Conservation (phyloP, 148 eudicot genomes). For the Drosera capensis region DNA sequence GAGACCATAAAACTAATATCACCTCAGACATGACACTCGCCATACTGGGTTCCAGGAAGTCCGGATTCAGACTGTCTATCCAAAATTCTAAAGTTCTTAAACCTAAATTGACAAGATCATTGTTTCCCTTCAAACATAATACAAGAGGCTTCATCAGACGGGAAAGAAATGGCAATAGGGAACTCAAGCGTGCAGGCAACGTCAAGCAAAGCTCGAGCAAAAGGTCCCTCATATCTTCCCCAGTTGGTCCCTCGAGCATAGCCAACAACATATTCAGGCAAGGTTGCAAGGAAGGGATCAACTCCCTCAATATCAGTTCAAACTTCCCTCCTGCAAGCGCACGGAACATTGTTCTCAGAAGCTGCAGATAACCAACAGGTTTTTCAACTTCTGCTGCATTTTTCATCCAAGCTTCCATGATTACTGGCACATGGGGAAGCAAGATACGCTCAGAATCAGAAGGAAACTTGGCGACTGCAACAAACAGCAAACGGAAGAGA, state of each 20-base stretch:
- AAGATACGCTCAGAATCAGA: slow-evolving; percentile 89
- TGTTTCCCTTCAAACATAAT: slow-evolving; percentile 72
- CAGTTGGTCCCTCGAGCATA: slow-evolving; percentile 94
- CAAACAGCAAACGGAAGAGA: slow-evolving; percentile 70
- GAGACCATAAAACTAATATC: slow-evolving; percentile 87
- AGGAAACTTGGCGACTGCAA: slow-evolving; percentile 75
- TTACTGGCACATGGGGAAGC: slow-evolving; percentile 87
- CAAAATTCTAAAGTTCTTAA: slow-evolving; percentile 92
- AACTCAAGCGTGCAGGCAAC: slow-evolving; percentile 90
- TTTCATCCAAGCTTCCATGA: slow-evolving; percentile 94
- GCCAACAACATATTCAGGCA: slow-evolving; percentile 90
- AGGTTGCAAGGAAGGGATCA: slow-evolving; percentile 65
- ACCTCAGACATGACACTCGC: slow-evolving; percentile 97
- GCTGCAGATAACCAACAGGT: slow-evolving; percentile 83
- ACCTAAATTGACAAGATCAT: slow-evolving; percentile 82
- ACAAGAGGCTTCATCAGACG: slow-evolving; percentile 98
- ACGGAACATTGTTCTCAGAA: slow-evolving; percentile 90
- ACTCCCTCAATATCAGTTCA: slow-evolving; percentile 79
- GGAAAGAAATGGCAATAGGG: slow-evolving; percentile 81
- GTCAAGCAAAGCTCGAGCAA: slow-evolving; percentile 82
- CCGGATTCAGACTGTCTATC: slow-evolving; percentile 99
- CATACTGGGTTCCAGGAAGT: slow-evolving; percentile 97
- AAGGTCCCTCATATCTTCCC: slow-evolving; percentile 86
- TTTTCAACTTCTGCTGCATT: slow-evolving; percentile 78
- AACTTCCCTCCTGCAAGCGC: slow-evolving; percentile 96